Percentiles rank a stretch among this genome's conserved stretches.
Evolutionary conservation across 345 rosid species (phyloP).

Genomic region (Camelina sativa): DNA sequence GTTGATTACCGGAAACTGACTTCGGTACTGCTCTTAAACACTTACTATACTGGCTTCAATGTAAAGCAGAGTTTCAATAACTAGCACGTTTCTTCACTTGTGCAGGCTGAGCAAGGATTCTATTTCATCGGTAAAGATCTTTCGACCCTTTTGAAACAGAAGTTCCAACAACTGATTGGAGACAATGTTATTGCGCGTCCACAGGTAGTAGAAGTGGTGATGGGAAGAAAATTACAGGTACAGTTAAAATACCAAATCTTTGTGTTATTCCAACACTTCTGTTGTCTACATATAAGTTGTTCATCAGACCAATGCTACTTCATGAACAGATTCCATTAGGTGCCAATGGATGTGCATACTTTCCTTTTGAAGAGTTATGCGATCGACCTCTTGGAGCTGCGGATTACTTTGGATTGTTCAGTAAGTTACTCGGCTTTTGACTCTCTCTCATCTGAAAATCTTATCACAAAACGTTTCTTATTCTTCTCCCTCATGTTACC

Average conservation of each 20-base stretch:
- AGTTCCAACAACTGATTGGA: constrained; percentile 73
- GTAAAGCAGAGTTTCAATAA: constrained; percentile 7
- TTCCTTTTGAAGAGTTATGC: constrained; percentile 86
- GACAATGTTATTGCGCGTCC: constrained; percentile 53
- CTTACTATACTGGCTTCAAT: constrained; percentile 28
- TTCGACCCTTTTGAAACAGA: constrained; percentile 62
- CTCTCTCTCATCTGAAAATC: neutral
- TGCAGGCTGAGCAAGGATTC: constrained; percentile 91
- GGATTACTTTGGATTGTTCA: constrained; percentile 92
- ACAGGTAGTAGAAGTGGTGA: constrained; percentile 83
- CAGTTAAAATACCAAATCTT: neutral
- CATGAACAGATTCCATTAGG: constrained; percentile 69
- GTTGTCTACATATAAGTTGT: constrained; percentile 22
- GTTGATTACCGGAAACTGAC: constrained; percentile 90
- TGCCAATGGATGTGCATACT: constrained; percentile 92
- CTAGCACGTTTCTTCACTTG: constrained; percentile 10
- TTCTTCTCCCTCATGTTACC: constrained; percentile 9
- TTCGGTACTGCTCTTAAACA: constrained; percentile 56
- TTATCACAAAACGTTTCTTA: constrained; percentile 4
- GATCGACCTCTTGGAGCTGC: constrained; percentile 98
- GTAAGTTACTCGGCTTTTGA: constrained; percentile 55
- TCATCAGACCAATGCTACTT: constrained; percentile 10
- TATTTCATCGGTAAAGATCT: constrained; percentile 78
- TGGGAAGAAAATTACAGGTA: constrained; percentile 92
- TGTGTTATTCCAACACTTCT: constrained; percentile 6